Conservation (phyloP, 164 flowering plant species). For the Aristolochia fimbriata region DNA sequence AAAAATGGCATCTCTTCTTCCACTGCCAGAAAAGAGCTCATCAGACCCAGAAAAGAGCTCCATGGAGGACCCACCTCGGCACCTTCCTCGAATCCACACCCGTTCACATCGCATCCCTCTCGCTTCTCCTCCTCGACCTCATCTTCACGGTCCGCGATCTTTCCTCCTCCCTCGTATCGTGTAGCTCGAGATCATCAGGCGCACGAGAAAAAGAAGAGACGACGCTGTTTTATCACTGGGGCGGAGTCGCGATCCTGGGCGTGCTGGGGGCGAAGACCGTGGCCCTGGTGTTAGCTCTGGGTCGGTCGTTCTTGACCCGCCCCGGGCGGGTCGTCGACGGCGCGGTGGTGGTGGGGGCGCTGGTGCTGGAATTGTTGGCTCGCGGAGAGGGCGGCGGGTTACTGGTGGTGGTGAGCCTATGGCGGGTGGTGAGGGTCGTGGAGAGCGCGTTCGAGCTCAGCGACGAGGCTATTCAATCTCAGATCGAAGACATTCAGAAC, state of each 20-base stretch:
- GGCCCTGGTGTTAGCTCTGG: slow-evolving; percentile 30
- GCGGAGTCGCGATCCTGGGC: slow-evolving; percentile 33
- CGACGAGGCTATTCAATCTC: slow-evolving; percentile 50
- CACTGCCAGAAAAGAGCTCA: neutral
- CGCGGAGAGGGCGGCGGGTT: slow-evolving; percentile 40
- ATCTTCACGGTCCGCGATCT: slow-evolving; percentile 40
- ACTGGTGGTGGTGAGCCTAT: slow-evolving; percentile 49
- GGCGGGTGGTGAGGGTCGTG: slow-evolving; percentile 48
- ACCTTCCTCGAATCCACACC: slow-evolving; percentile 41
- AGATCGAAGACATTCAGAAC: slow-evolving; percentile 27
- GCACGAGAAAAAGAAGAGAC: neutral
- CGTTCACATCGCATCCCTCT: slow-evolving; percentile 19
- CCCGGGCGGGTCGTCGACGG: slow-evolving; percentile 49
- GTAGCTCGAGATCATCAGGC: slow-evolving; percentile 5
- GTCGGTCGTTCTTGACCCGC: slow-evolving; percentile 25
- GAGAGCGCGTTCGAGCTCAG: slow-evolving; percentile 65
- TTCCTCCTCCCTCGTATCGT: slow-evolving; percentile 35
- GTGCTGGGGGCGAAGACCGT: slow-evolving; percentile 23
- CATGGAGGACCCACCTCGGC: slow-evolving; percentile 38
- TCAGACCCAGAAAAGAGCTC: slow-evolving; percentile 11
- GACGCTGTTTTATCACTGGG: slow-evolving; percentile 32
- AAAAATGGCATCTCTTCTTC: slow-evolving; percentile 21
- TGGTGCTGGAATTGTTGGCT: slow-evolving; percentile 32
- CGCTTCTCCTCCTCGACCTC: slow-evolving; percentile 38
- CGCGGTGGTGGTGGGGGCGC: slow-evolving; percentile 32